Evolutionary conservation across 805 yeast species (phyloP), one percentile per base, ranked within the genome.

Genomic region (Wickerhamiella azymoides): DNA sequence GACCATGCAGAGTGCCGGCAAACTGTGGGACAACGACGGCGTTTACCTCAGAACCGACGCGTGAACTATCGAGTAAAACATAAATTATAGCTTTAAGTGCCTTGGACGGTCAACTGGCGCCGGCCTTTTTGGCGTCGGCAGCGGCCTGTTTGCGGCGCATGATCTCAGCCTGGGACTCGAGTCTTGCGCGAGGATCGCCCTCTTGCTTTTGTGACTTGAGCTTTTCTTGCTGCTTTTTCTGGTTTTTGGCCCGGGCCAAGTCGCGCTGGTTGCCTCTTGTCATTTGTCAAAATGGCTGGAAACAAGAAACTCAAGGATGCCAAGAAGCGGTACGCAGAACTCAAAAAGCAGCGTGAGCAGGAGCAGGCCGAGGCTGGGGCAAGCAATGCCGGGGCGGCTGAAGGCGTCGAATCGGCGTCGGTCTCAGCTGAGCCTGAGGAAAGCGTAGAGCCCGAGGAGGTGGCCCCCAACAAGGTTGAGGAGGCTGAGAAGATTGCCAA

Each of bases 241-340:
- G 62, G 65, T 84, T 84, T 67, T 84, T 89, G 50, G 79, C 84
- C 61, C 98, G 75, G 27, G 96, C 96, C 56, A 83, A 73, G 36
- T 89, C 98, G 63, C 98, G 76, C 66, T 92, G 97, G 64, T 89
- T 92, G 27, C 98, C 98, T 69, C 98, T 76, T 45, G 95, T 80
- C 96, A 89, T 88, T 30, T 17, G 33, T 28, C 43, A 19, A 30
- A 18, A 36, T 39, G 47, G 38, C 41, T 27, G 33, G 33, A 10
- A 43, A 48, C 36, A 49, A 49, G 40, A 74, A 77, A 59, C 66
- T 83, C 42, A 85, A 79, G 52, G 80, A 80, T 2, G 92, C 89
- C 5, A 72, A 81, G 55, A 80, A 78, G 64, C 73, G 78, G 69
- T 75, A 69, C 52, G 86, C 80, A 49, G 84, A 79, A 55, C 63